Evolutionary conservation across 192 early-diverging fungal genomes (phyloP), one percentile per base, ranked within the genome.

Genomic region (Dissophora globulifera): DNA sequence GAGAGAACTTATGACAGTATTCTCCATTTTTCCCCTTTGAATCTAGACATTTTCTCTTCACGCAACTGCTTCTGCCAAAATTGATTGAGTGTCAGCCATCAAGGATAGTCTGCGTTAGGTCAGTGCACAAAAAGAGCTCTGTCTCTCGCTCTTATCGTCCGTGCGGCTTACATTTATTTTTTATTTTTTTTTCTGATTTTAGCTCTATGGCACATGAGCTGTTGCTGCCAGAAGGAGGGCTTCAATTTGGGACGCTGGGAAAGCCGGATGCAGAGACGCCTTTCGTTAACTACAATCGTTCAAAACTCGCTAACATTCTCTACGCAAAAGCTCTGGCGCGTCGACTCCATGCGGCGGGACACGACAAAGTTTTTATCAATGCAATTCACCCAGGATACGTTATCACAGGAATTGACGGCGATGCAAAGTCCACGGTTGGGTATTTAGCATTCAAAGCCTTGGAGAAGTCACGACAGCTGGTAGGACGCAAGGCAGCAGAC

Each of bases 301-400:
- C 80, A 10, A 91, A 91, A 78, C 67, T 88, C 62, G 78, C 84
- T 50, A 87, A 85, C 42, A 68, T 85, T 23, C 69, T 85, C 17
- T 89, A 86, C 67, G 59, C 81, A 0, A 78, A 67, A 17, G 70
- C 81, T 22, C 72, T 91, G 10, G 80, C 82, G 40, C 63, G 72
- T 1, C 45, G 69, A 33, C 33, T 81, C 2, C 50, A 55, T 13
- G 69, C 51, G 4, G 56, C 55, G 38, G 70, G 70, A 5, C 62
- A 75, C 27, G 52, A 79, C 31, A 46, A 58, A 16, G 63, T 79
- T 22, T 82, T 79, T 48, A 79, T 68, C 0, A 81, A 89, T 65
- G 56, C 69, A 35, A 33, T 85, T 4, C 79, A 88, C 59, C 87
- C 87, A 31, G 87, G 87, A 0, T 75, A 41, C 25, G 50, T 48